Evolutionary conservation across 2,329 filamentous ascomycete genomes (phyloP).

Genomic region (Fusarium metavorans): DNA sequence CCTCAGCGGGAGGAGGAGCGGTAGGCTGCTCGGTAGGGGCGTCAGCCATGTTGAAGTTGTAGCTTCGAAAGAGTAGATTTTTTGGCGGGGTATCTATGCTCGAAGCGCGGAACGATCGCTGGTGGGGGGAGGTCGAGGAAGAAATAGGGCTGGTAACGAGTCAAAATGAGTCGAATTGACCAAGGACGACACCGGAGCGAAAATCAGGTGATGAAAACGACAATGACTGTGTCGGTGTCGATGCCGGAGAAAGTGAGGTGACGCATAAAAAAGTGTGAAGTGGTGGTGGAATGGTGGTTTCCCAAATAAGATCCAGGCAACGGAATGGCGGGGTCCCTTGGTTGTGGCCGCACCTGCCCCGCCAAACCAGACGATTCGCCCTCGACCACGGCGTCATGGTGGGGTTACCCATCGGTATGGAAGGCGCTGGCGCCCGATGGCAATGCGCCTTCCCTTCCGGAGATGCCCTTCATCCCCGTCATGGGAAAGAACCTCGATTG

Average conservation of each 20-base stretch:
- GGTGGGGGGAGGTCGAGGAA: constrained; percentile 7
- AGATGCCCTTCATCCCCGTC: neutral
- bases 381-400: constrained; percentile 39
- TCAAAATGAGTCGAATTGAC: constrained; percentile 18
- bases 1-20: constrained; percentile 33
- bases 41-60: constrained; percentile 36
- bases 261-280: constrained; percentile 41
- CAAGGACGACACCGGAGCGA: constrained; percentile 23
- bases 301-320: constrained; percentile 17
- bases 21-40: constrained; percentile 33
- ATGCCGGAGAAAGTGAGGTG: constrained; percentile 35
- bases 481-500: neutral
- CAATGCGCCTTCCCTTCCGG: neutral
- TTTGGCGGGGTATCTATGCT: constrained; percentile 7
- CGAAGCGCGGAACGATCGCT: constrained; percentile 7
- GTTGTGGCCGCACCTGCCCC: constrained; percentile 40
- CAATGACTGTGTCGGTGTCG: constrained; percentile 39
- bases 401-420: constrained; percentile 26
- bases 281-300: constrained; percentile 30
- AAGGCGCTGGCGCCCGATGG: constrained; percentile 2
- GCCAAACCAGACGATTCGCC: constrained; percentile 38
- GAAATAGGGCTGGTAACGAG: constrained; percentile 10
- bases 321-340: constrained; percentile 36
- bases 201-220: constrained; percentile 33
- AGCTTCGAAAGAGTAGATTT: constrained; percentile 2